Conservation (phyloP, 129 eudicot genomes). For the Helichrysum umbraculigerum region DNA sequence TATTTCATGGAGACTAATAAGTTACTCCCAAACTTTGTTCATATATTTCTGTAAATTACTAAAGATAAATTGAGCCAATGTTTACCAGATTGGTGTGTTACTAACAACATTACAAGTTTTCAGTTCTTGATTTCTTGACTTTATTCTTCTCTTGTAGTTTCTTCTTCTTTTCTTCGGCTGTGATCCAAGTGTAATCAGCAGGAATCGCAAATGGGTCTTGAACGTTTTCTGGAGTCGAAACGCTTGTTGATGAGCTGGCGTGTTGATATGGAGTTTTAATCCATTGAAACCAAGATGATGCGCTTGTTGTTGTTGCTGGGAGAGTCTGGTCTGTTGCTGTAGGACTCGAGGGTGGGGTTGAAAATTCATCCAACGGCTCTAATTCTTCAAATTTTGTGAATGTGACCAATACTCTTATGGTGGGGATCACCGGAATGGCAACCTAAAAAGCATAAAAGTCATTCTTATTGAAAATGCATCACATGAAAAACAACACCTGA, state of each 20-base stretch:
- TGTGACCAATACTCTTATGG: conserved; percentile 76
- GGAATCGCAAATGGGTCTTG: conserved; percentile 59
- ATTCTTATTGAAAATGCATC: not conserved
- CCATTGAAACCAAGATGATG: conserved; percentile 79
- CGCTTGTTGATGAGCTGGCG: conserved; percentile 49
- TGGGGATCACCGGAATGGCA: conserved; percentile 83
- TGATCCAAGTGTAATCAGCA: conserved; percentile 39
- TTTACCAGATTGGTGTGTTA: conserved; percentile 4
- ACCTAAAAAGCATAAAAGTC: conserved; percentile 46
- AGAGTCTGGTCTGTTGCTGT: conserved; percentile 41
- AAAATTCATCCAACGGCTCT: conserved; percentile 70
- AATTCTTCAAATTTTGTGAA: conserved; percentile 86
- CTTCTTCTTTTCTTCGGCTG: conserved; percentile 48
- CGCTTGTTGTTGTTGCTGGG: conserved; percentile 23
- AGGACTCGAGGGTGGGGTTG: conserved; percentile 89
- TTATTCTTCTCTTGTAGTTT: conserved; percentile 42
- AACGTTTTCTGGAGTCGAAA: conserved; percentile 42
- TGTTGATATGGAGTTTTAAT: conserved; percentile 66
- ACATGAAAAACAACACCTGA: not conserved
- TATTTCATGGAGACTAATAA: not conserved
- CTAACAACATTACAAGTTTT: conserved; percentile 12
- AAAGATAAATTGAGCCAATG: conserved; percentile 9
- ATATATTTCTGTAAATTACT: conserved; percentile 27
- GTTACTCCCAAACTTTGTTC: not conserved
- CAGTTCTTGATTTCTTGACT: conserved; percentile 26